Evolutionary conservation across 1,139 yeast species (phyloP), one percentile per base, ranked within the genome.

Genomic region (Yamadazyma dushanensis): DNA sequence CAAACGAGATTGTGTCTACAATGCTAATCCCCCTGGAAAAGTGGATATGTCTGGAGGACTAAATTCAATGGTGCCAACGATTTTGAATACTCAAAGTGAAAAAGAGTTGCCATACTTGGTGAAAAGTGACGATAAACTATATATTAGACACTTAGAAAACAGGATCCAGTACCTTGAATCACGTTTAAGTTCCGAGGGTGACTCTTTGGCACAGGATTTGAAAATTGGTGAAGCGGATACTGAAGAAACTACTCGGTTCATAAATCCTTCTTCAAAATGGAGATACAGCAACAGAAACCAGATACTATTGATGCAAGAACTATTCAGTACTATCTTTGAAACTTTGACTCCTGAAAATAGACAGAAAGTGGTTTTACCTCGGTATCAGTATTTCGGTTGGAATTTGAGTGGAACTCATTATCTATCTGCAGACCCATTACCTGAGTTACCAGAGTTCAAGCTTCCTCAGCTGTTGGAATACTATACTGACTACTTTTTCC

Each of bases 351-450:
- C 61, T 5, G 68, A 67, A 16, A 57, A 63, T 45, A 59, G 62
- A 36, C 49, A 56, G 24, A 54, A 61, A 26, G 69, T 78, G 5
- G 52, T 61, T 4, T 48, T 75, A 9, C 87, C 87, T 3, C 56
- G 86, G 39, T 59, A 68, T 14, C 86, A 80, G 50, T 74, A 68
- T 43, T 80, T 77, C 49, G 85, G 83, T 11, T 80, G 85, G 85
- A 80, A 80, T 51, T 63, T 79, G 75, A 66, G 76, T 24, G 85
- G 86, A 1, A 69, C 69, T 15, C 73, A 72, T 44, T 80, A 76
- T 49, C 47, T 77, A 14, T 55, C 56, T 17, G 59, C 68, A 5
- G 70, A 70, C 26, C 54, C 54, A 6, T 53, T 74, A 15, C 76
- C 78, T 3, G 52, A 55, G 4, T 33, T 53, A 3, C 71, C 73